These are phyloP conservation scores for Priceomyces haplophilus DNA, from an alignment of 805 yeast species.

Conservation along the genomic window DNA sequence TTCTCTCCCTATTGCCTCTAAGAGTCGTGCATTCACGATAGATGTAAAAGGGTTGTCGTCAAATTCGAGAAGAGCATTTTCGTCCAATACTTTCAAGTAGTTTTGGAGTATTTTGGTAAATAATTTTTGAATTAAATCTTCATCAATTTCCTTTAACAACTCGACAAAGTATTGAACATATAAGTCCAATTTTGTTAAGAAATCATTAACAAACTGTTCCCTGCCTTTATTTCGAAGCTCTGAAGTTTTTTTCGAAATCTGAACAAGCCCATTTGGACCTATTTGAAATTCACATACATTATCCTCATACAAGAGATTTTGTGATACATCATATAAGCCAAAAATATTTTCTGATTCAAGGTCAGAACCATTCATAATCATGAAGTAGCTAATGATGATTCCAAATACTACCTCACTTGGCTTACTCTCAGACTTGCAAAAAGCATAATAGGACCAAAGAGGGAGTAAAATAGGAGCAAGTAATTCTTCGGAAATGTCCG, in stretches of 20 bases:
- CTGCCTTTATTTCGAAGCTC: slow-evolving; percentile 7
- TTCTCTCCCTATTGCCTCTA: slow-evolving; percentile 58
- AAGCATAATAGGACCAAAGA: slow-evolving; percentile 47
- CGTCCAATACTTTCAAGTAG: slow-evolving; percentile 47
- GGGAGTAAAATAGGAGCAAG: slow-evolving; percentile 31
- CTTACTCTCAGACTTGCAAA: slow-evolving; percentile 27
- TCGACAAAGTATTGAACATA: slow-evolving; percentile 28
- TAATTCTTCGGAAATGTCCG: slow-evolving; percentile 21
- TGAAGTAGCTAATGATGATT: slow-evolving; percentile 37
- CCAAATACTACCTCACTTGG: slow-evolving; percentile 34
- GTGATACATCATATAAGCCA: slow-evolving; percentile 30
- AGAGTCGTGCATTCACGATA: slow-evolving; percentile 57
- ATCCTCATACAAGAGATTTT: slow-evolving; percentile 30
- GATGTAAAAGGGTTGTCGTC: slow-evolving; percentile 49
- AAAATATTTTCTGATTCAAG: slow-evolving; percentile 12
- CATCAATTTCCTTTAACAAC: slow-evolving; percentile 50
- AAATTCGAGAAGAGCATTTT: slow-evolving; percentile 12
- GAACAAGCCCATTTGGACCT: slow-evolving; percentile 40
- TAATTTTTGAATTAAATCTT: slow-evolving; percentile 40
- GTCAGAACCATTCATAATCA: slow-evolving; percentile 18
- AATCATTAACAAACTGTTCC: slow-evolving; percentile 26
- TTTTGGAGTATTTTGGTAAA: slow-evolving; percentile 54
- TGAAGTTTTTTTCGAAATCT: slow-evolving; percentile 17
- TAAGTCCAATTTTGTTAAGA: slow-evolving; percentile 27
- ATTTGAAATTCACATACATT: slow-evolving; percentile 39